Evolutionary conservation across 2,329 filamentous ascomycete genomes (phyloP).

Genomic region (Fusarium pseudoanthophilum): DNA sequence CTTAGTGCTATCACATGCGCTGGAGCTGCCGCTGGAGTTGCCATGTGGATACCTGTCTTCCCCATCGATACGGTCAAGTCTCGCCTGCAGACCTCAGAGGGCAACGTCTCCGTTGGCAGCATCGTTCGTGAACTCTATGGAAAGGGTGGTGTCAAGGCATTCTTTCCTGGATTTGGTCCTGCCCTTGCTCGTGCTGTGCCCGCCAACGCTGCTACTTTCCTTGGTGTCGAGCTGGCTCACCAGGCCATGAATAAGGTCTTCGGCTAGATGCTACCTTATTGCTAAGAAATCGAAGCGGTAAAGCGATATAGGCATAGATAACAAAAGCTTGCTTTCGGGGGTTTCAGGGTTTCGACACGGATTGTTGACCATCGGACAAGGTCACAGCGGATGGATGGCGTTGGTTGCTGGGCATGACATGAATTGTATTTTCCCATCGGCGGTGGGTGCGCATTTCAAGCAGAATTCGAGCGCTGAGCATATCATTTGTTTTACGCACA

Average conservation of each 20-base stretch:
- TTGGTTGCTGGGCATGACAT: conserved; percentile 27
- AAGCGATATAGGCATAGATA: neutral
- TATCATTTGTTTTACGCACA: conserved; percentile 23
- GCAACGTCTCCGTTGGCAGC: conserved; percentile 80
- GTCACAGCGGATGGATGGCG: conserved; percentile 27
- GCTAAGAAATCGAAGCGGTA: neutral
- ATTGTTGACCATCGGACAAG: neutral
- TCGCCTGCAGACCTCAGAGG: conserved; percentile 89
- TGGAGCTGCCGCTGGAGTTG: conserved; percentile 89
- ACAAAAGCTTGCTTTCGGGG: conserved; percentile 23
- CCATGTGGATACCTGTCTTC: conserved; percentile 99
- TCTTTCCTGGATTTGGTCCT: conserved; percentile 96
- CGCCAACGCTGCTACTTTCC: conserved; percentile 94
- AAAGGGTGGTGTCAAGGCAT: conserved; percentile 85
- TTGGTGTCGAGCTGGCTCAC: conserved; percentile 85
- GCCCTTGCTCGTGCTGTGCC: conserved; percentile 93
- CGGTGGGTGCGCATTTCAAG: conserved; percentile 14
- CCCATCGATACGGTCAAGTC: conserved; percentile 97
- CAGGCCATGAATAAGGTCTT: conserved; percentile 84
- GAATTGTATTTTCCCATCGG: conserved; percentile 17
- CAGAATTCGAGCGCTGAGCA: conserved; percentile 24
- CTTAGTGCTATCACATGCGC: conserved; percentile 85
- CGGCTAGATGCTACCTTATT: conserved; percentile 47
- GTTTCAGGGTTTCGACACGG: conserved; percentile 5
- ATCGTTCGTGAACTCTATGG: conserved; percentile 86